Evolutionary conservation across 257 asterid genomes (phyloP), one percentile per base, ranked within the genome.

Genomic region (Solanum clarkiae): DNA sequence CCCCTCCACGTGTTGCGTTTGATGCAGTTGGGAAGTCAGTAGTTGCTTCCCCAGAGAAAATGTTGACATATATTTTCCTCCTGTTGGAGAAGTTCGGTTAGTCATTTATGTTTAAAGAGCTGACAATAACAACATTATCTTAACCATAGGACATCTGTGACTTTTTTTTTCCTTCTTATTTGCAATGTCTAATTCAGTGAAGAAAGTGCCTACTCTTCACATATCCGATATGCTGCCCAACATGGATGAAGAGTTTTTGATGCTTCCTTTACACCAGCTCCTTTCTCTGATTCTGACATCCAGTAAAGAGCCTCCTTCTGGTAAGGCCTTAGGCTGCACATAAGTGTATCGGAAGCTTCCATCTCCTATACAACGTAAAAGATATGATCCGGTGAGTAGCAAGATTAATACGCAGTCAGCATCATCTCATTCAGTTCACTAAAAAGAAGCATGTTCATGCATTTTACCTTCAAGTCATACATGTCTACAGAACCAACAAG

Each of bases 261-360:
- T 18, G 92, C 91, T 86, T 95, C 94, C 85, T 93, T 94, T 1
- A 66, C 89, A 84, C 80, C 87, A 83, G 86, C 88, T 86, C 97
- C 93, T 85, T 86, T 90, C 89, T 94, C 97, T 60, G 91, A 82
- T 89, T 92, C 95, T 83, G 93, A 87, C 98, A 94, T 95, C 98
- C 98, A 95, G 80, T 89, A 89, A 80, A 95, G 96, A 56, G 98
- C 98, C 81, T 95, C 97, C 85, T 95, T 95, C 85, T 95, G 98
- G 84, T 95, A 93, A 57, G 98, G 93, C 92, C 93, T 91, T 66
- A 95, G 91, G 88, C 90, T 86, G 88, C 98, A 95, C 69, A 86
- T 82, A 83, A 95, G 94, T 18, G 91, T 91, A 51, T 86, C 87
- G 2, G 98, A 92, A 49, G 98, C 92, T 83, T 92, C 95, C 98